These are phyloP conservation scores for Botrytis medusae DNA, from an alignment of 2,329 filamentous ascomycete genomes.

Conservation along the genomic window DNA sequence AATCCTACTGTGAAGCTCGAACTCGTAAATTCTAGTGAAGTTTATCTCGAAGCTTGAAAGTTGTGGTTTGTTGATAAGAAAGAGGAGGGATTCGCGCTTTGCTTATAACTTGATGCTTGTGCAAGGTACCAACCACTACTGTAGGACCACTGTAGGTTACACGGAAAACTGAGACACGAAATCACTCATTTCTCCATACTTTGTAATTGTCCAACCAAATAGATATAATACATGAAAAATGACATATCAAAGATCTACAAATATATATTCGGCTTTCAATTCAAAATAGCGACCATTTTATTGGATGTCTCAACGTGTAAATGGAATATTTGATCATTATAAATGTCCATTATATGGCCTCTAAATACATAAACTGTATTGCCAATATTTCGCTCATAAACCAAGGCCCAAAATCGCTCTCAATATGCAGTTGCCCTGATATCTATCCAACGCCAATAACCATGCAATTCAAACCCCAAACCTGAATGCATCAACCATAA, in stretches of 20 bases:
- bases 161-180: neutral
- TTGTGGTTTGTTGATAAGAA: neutral
- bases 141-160: neutral
- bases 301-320: neutral
- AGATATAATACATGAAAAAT: too few species aligned
- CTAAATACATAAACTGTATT: neutral
- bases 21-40: neutral
- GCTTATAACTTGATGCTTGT: neutral
- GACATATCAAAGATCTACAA: neutral
- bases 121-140: neutral
- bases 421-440: neutral
- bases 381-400: neutral
- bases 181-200: neutral
- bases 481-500: neutral
- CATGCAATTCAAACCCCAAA: neutral
- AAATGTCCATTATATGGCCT: neutral
- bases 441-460: conserved; percentile 2
- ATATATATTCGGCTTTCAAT: neutral
- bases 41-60: neutral
- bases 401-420: neutral
- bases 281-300: neutral
- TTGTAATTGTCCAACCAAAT: neutral
- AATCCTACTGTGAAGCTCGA: too few species aligned
- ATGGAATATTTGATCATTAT: neutral
- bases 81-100: neutral